Evolutionary conservation across 495 filamentous ascomycete genomes (phyloP).

Genomic region (Hypoxylon rickii): DNA sequence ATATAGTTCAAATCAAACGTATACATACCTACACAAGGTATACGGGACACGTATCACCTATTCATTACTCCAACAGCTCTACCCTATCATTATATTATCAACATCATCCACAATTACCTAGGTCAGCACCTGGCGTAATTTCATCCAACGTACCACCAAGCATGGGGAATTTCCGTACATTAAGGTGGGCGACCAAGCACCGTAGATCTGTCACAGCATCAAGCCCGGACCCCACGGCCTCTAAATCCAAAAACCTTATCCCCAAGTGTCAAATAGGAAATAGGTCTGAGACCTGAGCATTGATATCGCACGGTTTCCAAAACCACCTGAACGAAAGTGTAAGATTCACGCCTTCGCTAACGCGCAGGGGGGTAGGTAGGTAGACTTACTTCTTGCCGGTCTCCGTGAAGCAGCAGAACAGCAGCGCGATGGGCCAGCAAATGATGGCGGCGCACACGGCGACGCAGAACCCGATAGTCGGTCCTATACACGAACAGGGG

Average conservation of each 20-base stretch:
- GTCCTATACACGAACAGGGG: slow-evolving; percentile 1
- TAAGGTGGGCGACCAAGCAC: too few species aligned
- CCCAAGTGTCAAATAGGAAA: slow-evolving; percentile 29
- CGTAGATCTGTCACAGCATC: neutral
- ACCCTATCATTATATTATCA: neutral
- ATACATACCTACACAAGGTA: too few species aligned
- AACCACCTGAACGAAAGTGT: slow-evolving; percentile 28
- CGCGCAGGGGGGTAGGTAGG: neutral
- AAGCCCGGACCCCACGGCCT: neutral
- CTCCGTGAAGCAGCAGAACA: slow-evolving; percentile 36
- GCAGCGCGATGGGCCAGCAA: slow-evolving; percentile 34
- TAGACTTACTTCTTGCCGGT: slow-evolving; percentile 33
- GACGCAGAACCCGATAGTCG: slow-evolving; percentile 33
- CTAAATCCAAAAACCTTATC: neutral
- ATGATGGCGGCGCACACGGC: slow-evolving; percentile 24
- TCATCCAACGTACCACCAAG: too few species aligned
- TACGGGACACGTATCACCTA: neutral
- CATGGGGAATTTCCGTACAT: too few species aligned
- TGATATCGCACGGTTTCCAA: slow-evolving; percentile 36
- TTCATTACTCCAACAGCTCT: neutral
- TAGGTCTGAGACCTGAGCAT: slow-evolving; percentile 29
- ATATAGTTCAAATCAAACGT: neutral
- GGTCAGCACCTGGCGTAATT: too few species aligned
- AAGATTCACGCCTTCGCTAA: too few species aligned
- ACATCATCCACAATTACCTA: neutral